Percentiles rank a stretch among this genome's conserved stretches.
Evolutionary conservation across 768 basidiomycete genomes (phyloP).

Genomic region (Russula emetica): DNA sequence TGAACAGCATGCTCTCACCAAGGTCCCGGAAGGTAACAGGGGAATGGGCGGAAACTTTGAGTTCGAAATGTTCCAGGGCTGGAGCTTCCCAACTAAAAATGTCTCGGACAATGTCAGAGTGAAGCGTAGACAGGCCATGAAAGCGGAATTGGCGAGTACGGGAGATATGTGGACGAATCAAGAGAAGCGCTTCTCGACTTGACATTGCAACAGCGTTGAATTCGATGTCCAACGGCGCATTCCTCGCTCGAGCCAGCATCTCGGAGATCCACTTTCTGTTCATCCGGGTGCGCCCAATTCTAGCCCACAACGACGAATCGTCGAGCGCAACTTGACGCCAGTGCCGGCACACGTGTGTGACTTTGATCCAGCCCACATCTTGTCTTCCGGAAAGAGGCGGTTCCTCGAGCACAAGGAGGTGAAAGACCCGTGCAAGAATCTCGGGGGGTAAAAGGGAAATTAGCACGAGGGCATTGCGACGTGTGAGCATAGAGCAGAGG

Average conservation of each 20-base stretch:
- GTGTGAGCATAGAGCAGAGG: not conserved
- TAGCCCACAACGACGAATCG: slow-evolving; percentile 12
- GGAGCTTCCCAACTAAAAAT: not conserved
- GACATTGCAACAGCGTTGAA: no score
- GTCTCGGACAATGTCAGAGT: not conserved
- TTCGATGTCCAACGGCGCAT: slow-evolving; percentile 4
- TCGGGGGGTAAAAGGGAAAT: no score
- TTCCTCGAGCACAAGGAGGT: not conserved
- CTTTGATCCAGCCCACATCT: not conserved
- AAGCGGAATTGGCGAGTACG: slow-evolving; percentile 14
- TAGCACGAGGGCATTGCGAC: slow-evolving; percentile 10
- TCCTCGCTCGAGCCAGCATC: slow-evolving; percentile 5
- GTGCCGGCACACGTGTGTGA: slow-evolving; percentile 23
- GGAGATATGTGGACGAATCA: not conserved
- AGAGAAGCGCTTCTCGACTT: not conserved
- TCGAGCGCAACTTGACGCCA: slow-evolving; percentile 21
- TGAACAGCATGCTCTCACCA: not conserved
- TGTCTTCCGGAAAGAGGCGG: not conserved
- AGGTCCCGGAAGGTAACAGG: not conserved
- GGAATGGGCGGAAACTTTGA: not conserved
- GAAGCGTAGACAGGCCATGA: not conserved
- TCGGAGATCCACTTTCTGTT: slow-evolving; percentile 1
- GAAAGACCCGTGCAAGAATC: slow-evolving; percentile 20
- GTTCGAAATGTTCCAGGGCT: slow-evolving; percentile 15
- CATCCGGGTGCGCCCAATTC: not conserved